These are phyloP conservation scores for Pythium diclinum DNA, from an alignment of 352 stramenopile genomes.

Conservation along the genomic window DNA sequence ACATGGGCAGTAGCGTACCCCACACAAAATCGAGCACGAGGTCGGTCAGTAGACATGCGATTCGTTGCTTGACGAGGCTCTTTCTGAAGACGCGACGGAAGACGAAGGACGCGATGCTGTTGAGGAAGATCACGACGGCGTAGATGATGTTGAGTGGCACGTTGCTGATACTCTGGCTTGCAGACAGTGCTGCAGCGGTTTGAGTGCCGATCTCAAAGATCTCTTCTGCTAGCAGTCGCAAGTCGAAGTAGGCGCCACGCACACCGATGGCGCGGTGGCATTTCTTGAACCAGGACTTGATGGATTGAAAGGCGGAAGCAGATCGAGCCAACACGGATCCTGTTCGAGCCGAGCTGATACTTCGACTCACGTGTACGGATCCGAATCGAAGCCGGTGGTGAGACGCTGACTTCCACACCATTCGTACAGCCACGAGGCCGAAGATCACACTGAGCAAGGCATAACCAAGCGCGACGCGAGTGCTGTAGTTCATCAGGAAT, in stretches of 20 bases:
- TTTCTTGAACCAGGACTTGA: background rate
- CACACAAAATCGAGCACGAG: constrained; percentile 23
- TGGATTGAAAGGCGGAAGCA: background rate
- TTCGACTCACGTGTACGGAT: background rate
- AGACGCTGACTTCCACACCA: background rate
- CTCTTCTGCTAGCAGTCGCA: background rate
- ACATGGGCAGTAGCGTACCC: constrained; percentile 21
- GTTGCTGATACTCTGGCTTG: constrained; percentile 13
- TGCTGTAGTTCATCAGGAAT: background rate
- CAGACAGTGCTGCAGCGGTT: background rate
- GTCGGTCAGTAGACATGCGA: constrained; percentile 12
- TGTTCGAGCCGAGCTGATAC: background rate
- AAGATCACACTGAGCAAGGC: background rate
- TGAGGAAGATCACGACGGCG: constrained; percentile 20
- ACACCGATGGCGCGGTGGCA: background rate
- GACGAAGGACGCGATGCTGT: background rate
- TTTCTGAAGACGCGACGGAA: background rate
- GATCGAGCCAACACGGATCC: background rate
- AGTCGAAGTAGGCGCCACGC: constrained; percentile 10
- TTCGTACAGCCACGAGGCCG: background rate
- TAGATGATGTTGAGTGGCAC: constrained; percentile 10
- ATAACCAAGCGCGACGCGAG: background rate
- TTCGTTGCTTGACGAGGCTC: background rate
- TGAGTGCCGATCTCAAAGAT: background rate
- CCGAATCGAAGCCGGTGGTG: background rate